phyloP scores from a whole-genome alignment of 2,329 filamentous ascomycete species.

The Chrysoporthe cubensis region DNA sequence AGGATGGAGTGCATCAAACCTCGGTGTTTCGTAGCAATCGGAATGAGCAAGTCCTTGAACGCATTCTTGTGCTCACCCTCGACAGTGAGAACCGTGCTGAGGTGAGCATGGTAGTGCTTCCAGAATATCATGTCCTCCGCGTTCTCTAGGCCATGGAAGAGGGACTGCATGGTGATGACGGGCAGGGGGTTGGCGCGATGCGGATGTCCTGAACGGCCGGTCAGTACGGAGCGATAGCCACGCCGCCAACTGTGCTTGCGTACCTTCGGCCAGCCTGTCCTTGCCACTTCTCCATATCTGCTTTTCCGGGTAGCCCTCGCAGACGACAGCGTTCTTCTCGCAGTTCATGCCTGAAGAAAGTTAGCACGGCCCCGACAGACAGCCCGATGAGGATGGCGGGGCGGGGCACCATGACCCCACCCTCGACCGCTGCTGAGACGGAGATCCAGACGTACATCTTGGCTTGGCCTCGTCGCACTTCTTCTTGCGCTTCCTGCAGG shows the following conservation, averaged over 20 bases:
- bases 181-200: constrained; percentile 52
- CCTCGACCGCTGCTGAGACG: constrained; percentile 11
- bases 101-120: constrained; percentile 78
- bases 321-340: constrained; percentile 90
- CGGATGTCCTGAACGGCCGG: constrained; percentile 17
- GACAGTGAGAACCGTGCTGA: constrained; percentile 81
- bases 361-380: constrained; percentile 6
- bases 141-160: constrained; percentile 83
- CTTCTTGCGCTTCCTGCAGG: constrained; percentile 71
- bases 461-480: constrained; percentile 73
- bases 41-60: constrained; percentile 82
- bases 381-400: neutral
- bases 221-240: neutral
- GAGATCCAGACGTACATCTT: constrained; percentile 55
- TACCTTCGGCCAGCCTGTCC: constrained; percentile 73
- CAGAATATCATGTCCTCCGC: constrained; percentile 79
- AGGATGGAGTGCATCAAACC: constrained; percentile 91
- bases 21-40: constrained; percentile 77
- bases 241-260: constrained; percentile 27
- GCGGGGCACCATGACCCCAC: neutral
- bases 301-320: constrained; percentile 87
- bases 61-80: constrained; percentile 82
- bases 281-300: constrained; percentile 86
- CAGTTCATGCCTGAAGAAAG: constrained; percentile 72
- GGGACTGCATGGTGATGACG: constrained; percentile 61